A percentile compares a stretch with the other conserved stretches of the same genome.
Evolutionary conservation across 768 basidiomycete genomes (phyloP).

Genomic region (Tricholoma matsutake): DNA sequence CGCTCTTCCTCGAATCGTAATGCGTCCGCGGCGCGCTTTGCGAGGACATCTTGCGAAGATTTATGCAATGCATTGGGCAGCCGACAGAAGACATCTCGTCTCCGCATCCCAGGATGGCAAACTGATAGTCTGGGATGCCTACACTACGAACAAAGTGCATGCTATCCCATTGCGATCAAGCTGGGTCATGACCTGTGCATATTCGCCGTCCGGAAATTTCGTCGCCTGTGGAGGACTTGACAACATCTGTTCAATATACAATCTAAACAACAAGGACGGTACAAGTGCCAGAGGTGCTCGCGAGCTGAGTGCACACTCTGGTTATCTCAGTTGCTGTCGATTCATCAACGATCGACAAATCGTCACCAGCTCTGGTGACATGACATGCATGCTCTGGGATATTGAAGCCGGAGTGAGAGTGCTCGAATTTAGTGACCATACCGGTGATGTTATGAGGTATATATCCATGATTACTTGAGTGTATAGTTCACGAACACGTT

Average conservation of each 20-base stretch:
- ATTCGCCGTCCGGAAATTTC: slow-evolving; percentile 94
- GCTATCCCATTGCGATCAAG: slow-evolving; percentile 96
- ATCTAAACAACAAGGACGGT: slow-evolving; percentile 79
- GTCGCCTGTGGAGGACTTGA: slow-evolving; percentile 99
- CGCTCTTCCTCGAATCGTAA: slow-evolving; percentile 91
- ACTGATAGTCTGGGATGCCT: slow-evolving; percentile 99
- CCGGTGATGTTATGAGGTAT: slow-evolving; percentile 99
- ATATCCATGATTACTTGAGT: slow-evolving; percentile 15
- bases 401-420: slow-evolving; percentile 96
- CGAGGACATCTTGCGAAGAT: slow-evolving; percentile 99
- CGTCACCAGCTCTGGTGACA: slow-evolving; percentile 95
- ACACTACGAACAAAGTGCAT: slow-evolving; percentile 99
- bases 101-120: slow-evolving; percentile 99
- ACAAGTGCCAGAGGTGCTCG: slow-evolving; percentile 84
- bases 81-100: slow-evolving; percentile 94
- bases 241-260: slow-evolving; percentile 99
- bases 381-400: slow-evolving; percentile 99
- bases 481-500: slow-evolving; percentile 2
- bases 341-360: slow-evolving; percentile 99
- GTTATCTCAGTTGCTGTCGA: slow-evolving; percentile 96
- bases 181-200: slow-evolving; percentile 99
- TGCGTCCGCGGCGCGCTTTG: slow-evolving; percentile 93
- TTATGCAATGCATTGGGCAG: slow-evolving; percentile 99
- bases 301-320: slow-evolving; percentile 95
- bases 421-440: slow-evolving; percentile 99